Conservation (phyloP, 169 alveolate species). For the Plasmodium fragile region DNA sequence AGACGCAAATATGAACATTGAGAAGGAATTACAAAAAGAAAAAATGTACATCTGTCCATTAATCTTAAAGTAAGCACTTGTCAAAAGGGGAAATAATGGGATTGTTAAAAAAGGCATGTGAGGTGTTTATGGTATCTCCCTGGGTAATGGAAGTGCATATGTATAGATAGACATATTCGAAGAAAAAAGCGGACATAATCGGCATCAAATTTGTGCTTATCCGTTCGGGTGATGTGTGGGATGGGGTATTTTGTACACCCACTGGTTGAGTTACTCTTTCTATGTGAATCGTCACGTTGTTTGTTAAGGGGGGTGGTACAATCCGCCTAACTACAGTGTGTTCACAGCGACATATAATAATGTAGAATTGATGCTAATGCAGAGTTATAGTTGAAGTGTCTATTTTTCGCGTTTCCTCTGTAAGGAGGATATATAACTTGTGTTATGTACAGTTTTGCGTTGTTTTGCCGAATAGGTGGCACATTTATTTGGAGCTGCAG, state of each 20-base stretch:
- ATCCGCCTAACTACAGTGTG: neutral
- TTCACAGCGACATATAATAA: neutral
- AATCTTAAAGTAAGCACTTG: neutral
- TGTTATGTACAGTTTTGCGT: neutral
- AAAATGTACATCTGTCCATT: neutral
- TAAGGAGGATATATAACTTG: neutral
- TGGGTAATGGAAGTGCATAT: neutral
- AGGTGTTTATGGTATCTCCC: neutral
- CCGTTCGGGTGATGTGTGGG: neutral
- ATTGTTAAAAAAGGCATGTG: neutral
- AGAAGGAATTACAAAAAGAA: neutral
- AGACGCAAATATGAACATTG: neutral
- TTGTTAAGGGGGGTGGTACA: neutral
- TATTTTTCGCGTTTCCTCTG: neutral
- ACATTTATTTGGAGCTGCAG: neutral
- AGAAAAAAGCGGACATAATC: neutral
- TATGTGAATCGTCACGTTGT: neutral
- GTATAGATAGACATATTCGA: neutral
- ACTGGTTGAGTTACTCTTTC: neutral
- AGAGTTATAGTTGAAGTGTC: neutral
- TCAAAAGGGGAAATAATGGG: neutral
- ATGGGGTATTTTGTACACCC: neutral
- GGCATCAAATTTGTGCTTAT: neutral
- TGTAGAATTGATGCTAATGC: neutral
- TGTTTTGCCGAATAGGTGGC: neutral